A percentile compares a stretch with the other conserved stretches of the same genome.
These are phyloP conservation scores for Mycena capillaripes DNA, from an alignment of 768 basidiomycete genomes.

Conservation along the genomic window DNA sequence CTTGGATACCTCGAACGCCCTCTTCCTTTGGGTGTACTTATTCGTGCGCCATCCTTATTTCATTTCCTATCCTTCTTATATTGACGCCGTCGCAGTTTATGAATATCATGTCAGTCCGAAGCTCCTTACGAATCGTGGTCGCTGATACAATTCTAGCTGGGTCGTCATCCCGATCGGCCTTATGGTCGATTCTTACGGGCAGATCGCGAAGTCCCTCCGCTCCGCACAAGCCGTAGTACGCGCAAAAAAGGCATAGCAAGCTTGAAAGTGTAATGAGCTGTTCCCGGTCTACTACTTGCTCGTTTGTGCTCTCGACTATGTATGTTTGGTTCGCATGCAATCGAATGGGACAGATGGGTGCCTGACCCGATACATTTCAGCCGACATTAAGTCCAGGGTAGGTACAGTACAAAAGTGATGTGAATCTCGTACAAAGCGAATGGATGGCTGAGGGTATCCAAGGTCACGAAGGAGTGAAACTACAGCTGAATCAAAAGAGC, in stretches of 20 bases:
- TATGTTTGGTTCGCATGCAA: slow-evolving; percentile 1
- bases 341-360: not conserved
- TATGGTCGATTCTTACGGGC: slow-evolving; percentile 83
- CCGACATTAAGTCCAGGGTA: slow-evolving; percentile 25
- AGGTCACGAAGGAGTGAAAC: slow-evolving; percentile 8
- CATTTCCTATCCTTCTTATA: slow-evolving; percentile 2
- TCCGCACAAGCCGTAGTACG: slow-evolving; percentile 47
- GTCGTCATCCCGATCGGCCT: slow-evolving; percentile 82
- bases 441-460: slow-evolving; percentile 36
- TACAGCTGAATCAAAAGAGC: not conserved
- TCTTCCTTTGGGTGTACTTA: slow-evolving; percentile 87
- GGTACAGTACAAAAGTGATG: slow-evolving; percentile 31
- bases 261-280: not conserved
- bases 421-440: slow-evolving; percentile 37
- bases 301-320: not conserved
- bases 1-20: slow-evolving; percentile 76
- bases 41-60: slow-evolving; percentile 63
- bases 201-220: slow-evolving; percentile 76
- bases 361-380: slow-evolving; percentile 21
- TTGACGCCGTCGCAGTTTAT: slow-evolving; percentile 67
- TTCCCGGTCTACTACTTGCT: not conserved
- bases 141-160: slow-evolving; percentile 66
- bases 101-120: slow-evolving; percentile 75
- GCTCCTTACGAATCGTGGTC: not conserved
- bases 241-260: slow-evolving; percentile 51